phyloP scores from a whole-genome alignment of 2,329 filamentous ascomycete species.

The Microcyclospora pomicola region DNA sequence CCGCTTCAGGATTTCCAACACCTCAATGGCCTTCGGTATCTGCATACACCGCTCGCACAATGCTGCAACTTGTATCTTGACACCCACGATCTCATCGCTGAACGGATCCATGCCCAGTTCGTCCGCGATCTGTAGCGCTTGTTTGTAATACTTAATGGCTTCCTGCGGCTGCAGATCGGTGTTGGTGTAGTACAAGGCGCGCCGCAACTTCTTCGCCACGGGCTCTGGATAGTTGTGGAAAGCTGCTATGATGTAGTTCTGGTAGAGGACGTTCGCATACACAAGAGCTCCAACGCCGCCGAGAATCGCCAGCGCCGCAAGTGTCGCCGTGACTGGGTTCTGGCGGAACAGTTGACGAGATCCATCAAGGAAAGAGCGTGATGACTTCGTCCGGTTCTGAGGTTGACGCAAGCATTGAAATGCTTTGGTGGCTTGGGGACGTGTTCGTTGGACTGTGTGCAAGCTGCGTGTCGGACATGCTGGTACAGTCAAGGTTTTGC shows the following conservation, averaged over 20 bases:
- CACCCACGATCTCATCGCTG: slow-evolving; percentile 78
- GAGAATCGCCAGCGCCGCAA: slow-evolving; percentile 22
- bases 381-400: no score
- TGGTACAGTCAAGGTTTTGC: background rate
- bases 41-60: slow-evolving; percentile 68
- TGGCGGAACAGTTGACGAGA: slow-evolving; percentile 21
- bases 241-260: slow-evolving; percentile 31
- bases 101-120: slow-evolving; percentile 72
- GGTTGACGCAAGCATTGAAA: no score
- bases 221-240: slow-evolving; percentile 51
- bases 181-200: slow-evolving; percentile 77
- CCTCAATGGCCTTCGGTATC: slow-evolving; percentile 55
- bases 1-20: slow-evolving; percentile 60
- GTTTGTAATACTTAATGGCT: slow-evolving; percentile 71
- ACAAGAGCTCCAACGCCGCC: slow-evolving; percentile 25
- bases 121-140: slow-evolving; percentile 59
- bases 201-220: slow-evolving; percentile 64
- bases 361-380: no score
- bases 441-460: no score
- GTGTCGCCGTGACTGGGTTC: slow-evolving; percentile 27
- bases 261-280: slow-evolving; percentile 35
- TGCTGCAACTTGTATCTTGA: slow-evolving; percentile 67
- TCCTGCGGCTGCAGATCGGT: slow-evolving; percentile 58
- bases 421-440: no score
- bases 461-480: no score